phyloP scores from a whole-genome alignment of 257 asterid species.

The Catharanthus roseus region DNA sequence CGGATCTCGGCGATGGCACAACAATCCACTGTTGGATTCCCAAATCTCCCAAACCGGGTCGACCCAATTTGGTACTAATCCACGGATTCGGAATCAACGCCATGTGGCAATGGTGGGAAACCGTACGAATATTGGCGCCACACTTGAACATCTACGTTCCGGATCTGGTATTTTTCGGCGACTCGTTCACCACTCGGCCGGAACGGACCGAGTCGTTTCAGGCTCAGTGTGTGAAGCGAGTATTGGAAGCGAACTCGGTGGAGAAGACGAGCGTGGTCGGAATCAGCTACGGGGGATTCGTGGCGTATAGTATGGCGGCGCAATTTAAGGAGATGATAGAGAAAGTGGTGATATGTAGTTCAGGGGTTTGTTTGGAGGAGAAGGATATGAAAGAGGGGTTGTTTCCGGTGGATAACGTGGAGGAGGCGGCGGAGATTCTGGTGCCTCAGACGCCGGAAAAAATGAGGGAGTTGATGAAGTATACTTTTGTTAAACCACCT shows the following conservation, averaged over 20 bases:
- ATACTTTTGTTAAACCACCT: slow-evolving; percentile 46
- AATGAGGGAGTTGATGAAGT: slow-evolving; percentile 46
- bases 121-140: slow-evolving; percentile 32
- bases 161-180: slow-evolving; percentile 59
- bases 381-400: slow-evolving; percentile 47
- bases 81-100: slow-evolving; percentile 70
- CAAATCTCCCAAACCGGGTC: slow-evolving; percentile 27
- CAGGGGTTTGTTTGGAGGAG: slow-evolving; percentile 72
- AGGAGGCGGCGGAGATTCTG: slow-evolving; percentile 48
- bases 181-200: slow-evolving; percentile 46
- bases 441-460: slow-evolving; percentile 65
- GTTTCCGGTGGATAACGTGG: slow-evolving; percentile 52
- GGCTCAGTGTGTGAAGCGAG: slow-evolving; percentile 54
- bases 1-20: slow-evolving; percentile 57
- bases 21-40: slow-evolving; percentile 60
- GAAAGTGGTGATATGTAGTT: slow-evolving; percentile 57
- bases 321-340: slow-evolving; percentile 48
- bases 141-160: slow-evolving; percentile 67
- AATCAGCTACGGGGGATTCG: slow-evolving; percentile 74
- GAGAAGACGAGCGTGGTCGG: slow-evolving; percentile 42
- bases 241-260: slow-evolving; percentile 48
- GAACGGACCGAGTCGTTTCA: slow-evolving; percentile 58
- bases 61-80: slow-evolving; percentile 46
- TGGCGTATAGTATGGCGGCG: slow-evolving; percentile 62
- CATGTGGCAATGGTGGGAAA: slow-evolving; percentile 58